Conservation (phyloP, 2,329 filamentous ascomycete species). For the Lizonia empirigonia region DNA sequence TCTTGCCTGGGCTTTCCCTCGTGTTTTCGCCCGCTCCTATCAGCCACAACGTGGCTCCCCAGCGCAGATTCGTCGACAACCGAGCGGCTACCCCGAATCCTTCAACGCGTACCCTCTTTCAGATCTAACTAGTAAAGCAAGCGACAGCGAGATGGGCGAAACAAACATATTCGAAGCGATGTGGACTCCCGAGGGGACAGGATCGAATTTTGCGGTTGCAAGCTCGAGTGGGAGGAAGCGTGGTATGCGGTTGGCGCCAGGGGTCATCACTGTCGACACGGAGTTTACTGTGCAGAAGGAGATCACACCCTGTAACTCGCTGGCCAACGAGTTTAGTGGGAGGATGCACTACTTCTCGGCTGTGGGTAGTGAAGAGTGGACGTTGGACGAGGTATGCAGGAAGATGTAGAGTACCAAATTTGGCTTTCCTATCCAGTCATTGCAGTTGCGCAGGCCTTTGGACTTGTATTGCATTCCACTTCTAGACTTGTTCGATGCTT, state of each 20-base stretch:
- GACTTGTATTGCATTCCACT: no score
- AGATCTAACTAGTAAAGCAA: not conserved
- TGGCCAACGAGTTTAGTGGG: not conserved
- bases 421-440: no score
- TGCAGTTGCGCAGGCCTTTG: no score
- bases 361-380: not conserved
- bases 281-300: conserved; percentile 4
- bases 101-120: not conserved
- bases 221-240: conserved; percentile 2
- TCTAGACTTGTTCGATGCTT: no score
- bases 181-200: conserved; percentile 5
- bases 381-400: not conserved
- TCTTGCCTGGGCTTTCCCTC: conserved; percentile 37
- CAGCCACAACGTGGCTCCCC: not conserved
- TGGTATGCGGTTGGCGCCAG: not conserved
- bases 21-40: conserved; percentile 22
- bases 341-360: not conserved
- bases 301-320: conserved; percentile 4
- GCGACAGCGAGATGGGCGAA: not conserved
- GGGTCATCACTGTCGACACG: conserved; percentile 4
- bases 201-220: conserved; percentile 1
- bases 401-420: no score
- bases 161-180: not conserved
- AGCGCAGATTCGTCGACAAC: not conserved
- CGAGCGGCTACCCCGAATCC: not conserved